Percentiles rank a stretch among this genome's conserved stretches.
These are phyloP conservation scores for Filobasidium uniguttulatum DNA, from an alignment of 1,284 basidiomycete species.

Conservation along the genomic window DNA sequence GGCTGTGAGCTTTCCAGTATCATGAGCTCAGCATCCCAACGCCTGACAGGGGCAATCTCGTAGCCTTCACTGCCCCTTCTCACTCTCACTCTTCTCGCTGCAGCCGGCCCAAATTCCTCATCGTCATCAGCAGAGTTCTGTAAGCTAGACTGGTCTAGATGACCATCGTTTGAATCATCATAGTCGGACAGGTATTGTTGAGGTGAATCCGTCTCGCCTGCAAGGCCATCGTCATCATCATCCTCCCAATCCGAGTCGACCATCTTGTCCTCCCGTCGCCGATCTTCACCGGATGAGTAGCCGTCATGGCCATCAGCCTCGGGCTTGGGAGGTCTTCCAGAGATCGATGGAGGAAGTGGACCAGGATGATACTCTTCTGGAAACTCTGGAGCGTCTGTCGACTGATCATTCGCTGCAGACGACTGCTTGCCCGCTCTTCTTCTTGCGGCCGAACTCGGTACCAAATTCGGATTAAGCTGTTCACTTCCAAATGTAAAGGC, in stretches of 20 bases:
- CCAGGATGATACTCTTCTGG: slow-evolving; percentile 12
- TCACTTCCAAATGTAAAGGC: slow-evolving; percentile 77
- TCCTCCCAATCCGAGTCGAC: slow-evolving; percentile 14
- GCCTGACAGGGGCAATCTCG: slow-evolving; percentile 20
- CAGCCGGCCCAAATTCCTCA: slow-evolving; percentile 17
- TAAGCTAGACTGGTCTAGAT: no score
- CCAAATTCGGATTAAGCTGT: slow-evolving; percentile 55
- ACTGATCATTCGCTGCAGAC: not conserved
- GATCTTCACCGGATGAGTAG: slow-evolving; percentile 44
- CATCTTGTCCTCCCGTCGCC: slow-evolving; percentile 22
- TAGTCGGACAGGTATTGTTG: slow-evolving; percentile 35
- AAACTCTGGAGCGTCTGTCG: slow-evolving; percentile 6
- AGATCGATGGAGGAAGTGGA: slow-evolving; percentile 13
- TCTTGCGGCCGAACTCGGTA: slow-evolving; percentile 43
- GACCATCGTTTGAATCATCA: slow-evolving; percentile 35
- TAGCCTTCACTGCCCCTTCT: slow-evolving; percentile 28
- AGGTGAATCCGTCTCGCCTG: slow-evolving; percentile 19
- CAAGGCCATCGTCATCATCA: not conserved
- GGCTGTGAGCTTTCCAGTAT: no score
- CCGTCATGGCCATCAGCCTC: slow-evolving; percentile 13
- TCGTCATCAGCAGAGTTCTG: slow-evolving; percentile 20
- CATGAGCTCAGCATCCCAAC: slow-evolving; percentile 6
- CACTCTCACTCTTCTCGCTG: slow-evolving; percentile 10
- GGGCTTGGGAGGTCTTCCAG: slow-evolving; percentile 47
- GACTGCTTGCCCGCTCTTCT: slow-evolving; percentile 30